Percentiles rank a stretch among this genome's conserved stretches.
These are phyloP conservation scores for Starmerella khaoyaiensis DNA, from an alignment of 805 yeast species.

Conservation along the genomic window DNA sequence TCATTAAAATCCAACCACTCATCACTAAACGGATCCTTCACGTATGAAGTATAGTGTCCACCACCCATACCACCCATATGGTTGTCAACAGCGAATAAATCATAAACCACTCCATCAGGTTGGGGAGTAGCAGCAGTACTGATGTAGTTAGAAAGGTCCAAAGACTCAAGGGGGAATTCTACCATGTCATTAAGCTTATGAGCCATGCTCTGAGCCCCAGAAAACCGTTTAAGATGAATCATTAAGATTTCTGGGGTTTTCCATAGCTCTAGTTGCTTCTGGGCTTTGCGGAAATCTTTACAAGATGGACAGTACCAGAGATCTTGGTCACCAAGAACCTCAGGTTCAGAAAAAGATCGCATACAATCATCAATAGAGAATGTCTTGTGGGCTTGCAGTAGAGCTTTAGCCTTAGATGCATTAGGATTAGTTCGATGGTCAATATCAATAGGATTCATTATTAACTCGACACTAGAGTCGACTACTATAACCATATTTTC, in stretches of 20 bases:
- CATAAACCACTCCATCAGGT: conserved; percentile 42
- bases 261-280: conserved; percentile 86
- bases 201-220: conserved; percentile 68
- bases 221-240: conserved; percentile 81
- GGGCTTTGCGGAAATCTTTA: conserved; percentile 78
- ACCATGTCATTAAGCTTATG: conserved; percentile 80
- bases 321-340: conserved; percentile 75
- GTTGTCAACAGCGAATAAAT: conserved; percentile 83
- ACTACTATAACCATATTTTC: conserved; percentile 12
- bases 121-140: conserved; percentile 3
- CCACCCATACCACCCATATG: conserved; percentile 96
- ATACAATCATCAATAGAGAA: conserved; percentile 64
- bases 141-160: conserved; percentile 57
- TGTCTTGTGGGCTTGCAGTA: conserved; percentile 25
- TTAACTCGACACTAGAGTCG: neutral
- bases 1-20: conserved; percentile 90
- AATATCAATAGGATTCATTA: neutral
- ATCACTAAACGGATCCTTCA: conserved; percentile 55
- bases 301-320: conserved; percentile 90
- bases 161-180: conserved; percentile 72
- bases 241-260: conserved; percentile 82
- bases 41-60: conserved; percentile 91
- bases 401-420: conserved; percentile 12
- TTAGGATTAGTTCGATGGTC: conserved; percentile 15
- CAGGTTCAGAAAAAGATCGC: conserved; percentile 61